Percentiles rank a stretch among this genome's conserved stretches.
phyloP scores from a whole-genome alignment of 2,329 filamentous ascomycete species.

The Pestalotiopsis sp. region DNA sequence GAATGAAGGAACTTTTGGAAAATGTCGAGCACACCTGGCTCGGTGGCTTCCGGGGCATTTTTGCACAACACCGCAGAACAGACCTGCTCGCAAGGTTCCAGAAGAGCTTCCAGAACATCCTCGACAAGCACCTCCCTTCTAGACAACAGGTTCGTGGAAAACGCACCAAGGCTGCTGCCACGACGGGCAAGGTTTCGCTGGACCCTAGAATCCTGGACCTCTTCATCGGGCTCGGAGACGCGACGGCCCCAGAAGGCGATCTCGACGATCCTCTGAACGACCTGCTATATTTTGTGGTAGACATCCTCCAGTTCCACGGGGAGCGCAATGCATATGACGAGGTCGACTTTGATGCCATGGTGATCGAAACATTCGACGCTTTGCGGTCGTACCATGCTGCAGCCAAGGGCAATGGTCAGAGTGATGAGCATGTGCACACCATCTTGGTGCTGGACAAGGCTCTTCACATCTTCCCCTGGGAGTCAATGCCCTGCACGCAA shows the following conservation, averaged over 20 bases:
- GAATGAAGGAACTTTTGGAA: conserved; percentile 75
- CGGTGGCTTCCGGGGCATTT: conserved; percentile 92
- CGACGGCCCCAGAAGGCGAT: conserved; percentile 68
- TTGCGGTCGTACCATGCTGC: conserved; percentile 74
- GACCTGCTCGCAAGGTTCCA: conserved; percentile 76
- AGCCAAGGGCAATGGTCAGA: conserved; percentile 39
- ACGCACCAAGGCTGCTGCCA: conserved; percentile 46
- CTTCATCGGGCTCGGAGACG: conserved; percentile 82
- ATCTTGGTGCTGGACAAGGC: conserved; percentile 91
- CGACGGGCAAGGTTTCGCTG: conserved; percentile 45
- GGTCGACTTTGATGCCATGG: conserved; percentile 92
- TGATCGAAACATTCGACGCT: conserved; percentile 84
- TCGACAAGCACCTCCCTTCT: conserved; percentile 86
- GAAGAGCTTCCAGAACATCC: conserved; percentile 73
- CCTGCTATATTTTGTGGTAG: conserved; percentile 92
- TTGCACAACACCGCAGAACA: conserved; percentile 72
- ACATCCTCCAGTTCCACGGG: conserved; percentile 94
- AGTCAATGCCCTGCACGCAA: conserved; percentile 86
- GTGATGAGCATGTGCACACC: conserved; percentile 64
- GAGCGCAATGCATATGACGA: conserved; percentile 97
- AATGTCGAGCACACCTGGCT: conserved; percentile 95
- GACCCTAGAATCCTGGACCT: conserved; percentile 75
- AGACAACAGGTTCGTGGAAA: conserved; percentile 64
- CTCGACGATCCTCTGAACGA: conserved; percentile 91
- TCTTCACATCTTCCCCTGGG: conserved; percentile 92